Percentiles rank a stretch among this genome's conserved stretches.
Evolutionary conservation across 768 basidiomycete genomes (phyloP).

Genomic region (Lactarius trivialis): DNA sequence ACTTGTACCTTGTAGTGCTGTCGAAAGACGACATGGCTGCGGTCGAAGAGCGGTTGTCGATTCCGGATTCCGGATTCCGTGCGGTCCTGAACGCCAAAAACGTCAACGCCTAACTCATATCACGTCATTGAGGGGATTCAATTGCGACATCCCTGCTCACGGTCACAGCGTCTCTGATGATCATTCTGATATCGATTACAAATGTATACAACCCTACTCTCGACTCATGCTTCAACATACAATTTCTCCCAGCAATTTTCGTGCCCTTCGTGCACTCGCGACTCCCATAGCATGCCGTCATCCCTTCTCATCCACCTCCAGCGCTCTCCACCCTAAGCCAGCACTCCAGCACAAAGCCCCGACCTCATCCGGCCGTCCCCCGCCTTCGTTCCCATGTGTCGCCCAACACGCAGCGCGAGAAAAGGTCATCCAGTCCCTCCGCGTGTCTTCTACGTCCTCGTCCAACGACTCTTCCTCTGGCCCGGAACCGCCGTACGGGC

Average conservation of each 20-base stretch:
- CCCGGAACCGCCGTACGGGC: constrained; percentile 77
- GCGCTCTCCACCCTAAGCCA: not conserved
- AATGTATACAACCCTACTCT: not conserved
- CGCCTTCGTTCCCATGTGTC: constrained; percentile 60
- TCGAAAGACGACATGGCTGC: too few relatives aligned
- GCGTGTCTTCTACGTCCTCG: not conserved
- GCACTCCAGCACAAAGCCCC: not conserved
- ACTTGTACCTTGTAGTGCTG: too few relatives aligned
- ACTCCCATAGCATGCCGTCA: not conserved
- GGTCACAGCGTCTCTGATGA: not conserved
- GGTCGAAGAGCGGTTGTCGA: too few relatives aligned
- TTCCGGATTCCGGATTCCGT: not conserved
- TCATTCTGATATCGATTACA: not conserved
- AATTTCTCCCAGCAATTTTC: not conserved
- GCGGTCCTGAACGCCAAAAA: not conserved
- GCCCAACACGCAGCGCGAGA: constrained; percentile 73
- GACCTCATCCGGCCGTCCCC: not conserved
- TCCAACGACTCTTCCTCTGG: constrained; percentile 41
- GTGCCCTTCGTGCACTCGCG: not conserved
- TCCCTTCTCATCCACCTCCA: not conserved
- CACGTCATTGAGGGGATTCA: not conserved
- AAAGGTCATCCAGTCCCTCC: constrained; percentile 40
- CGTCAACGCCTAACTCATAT: not conserved
- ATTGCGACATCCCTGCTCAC: constrained; percentile 18
- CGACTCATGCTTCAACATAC: not conserved